Evolutionary conservation across 2,329 filamentous ascomycete genomes (phyloP), one percentile per base, ranked within the genome.

Genomic region (Polychaeton citri): DNA sequence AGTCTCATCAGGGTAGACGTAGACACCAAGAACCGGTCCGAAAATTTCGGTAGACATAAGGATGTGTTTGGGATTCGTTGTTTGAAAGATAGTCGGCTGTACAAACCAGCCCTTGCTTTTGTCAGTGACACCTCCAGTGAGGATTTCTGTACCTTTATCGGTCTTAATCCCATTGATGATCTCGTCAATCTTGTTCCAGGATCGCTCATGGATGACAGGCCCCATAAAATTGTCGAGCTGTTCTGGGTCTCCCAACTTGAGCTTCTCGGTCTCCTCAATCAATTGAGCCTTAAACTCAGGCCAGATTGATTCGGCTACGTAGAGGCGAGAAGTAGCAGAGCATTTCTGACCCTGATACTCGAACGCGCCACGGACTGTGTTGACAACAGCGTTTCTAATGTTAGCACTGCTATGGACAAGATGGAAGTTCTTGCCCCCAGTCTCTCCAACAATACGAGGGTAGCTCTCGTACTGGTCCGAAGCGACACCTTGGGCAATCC

Each of bases 291-390:
- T 74, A 63, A 88, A 84, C 42, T 77, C 64, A 7, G 79, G 71
- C 74, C 81, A 86, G 32, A 81, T 59, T 2, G 81, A 87, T 51
- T 72, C 69, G 21, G 85, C 76, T 3, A 90, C 74, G 61, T 93
- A 93, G 33, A 75, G 65, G 19, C 85, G 76, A 19, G 82, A 88
- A 16, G 80, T 85, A 39, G 85, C 85, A 49, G 79, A 85, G 69
- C 85, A 93, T 63, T 93, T 93, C 60, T 93, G 85, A 34, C 85
- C 85, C 58, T 90, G 83, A 66, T 78, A 93, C 60, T 93, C 86
- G 53, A 92, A 93, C 2, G 85, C 84, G 33, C 82, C 84, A 38
- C 86, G 81, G 21, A 93, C 74, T 4, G 83, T 90, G 59, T 92
- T 81, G 45, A 82, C 69, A 21, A 74, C 83, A 8, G 84, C 84